Evolutionary conservation across 805 yeast species (phyloP).

Genomic region (Wickerhamomyces subpelliculosus): DNA sequence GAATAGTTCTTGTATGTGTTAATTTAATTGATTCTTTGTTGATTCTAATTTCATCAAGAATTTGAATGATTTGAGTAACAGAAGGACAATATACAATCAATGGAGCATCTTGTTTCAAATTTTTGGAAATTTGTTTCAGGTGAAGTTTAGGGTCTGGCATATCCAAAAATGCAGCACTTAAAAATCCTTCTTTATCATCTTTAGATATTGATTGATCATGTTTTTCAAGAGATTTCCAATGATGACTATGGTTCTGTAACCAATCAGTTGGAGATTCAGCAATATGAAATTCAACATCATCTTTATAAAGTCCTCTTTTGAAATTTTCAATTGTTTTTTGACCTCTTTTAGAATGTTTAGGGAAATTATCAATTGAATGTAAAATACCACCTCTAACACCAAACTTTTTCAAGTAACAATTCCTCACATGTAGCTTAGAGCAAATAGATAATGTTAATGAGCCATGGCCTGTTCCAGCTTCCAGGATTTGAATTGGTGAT

Average conservation of each 20-base stretch:
- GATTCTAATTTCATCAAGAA: conserved; percentile 25
- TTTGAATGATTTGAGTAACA: conserved; percentile 39
- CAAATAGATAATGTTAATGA: conserved; percentile 39
- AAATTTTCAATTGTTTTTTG: conserved; percentile 31
- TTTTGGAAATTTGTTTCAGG: conserved; percentile 24
- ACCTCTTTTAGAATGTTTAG: conserved; percentile 35
- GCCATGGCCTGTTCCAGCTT: conserved; percentile 53
- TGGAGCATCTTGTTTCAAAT: conserved; percentile 35
- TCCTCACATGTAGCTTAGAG: conserved; percentile 36
- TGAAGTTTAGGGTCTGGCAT: conserved; percentile 37
- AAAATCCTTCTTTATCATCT: conserved; percentile 24
- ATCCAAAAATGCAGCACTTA: conserved; percentile 40
- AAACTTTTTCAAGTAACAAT: conserved; percentile 25
- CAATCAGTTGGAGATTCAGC: conserved; percentile 35
- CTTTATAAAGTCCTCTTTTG: conserved; percentile 33
- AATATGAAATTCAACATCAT: conserved; percentile 40
- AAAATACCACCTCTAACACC: conserved; percentile 36
- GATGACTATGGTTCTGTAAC: conserved; percentile 23
- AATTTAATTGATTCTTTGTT: conserved; percentile 25
- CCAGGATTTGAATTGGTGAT: conserved; percentile 35
- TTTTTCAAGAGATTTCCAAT: conserved; percentile 16
- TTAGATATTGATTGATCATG: conserved; percentile 6
- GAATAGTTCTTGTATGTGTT: conserved; percentile 32
- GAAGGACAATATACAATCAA: conserved; percentile 41
- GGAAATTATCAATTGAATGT: conserved; percentile 37